A percentile compares a stretch with the other conserved stretches of the same genome.
Conservation (phyloP, 2,329 filamentous ascomycete genomes). For the Samsoniella hepiali region DNA sequence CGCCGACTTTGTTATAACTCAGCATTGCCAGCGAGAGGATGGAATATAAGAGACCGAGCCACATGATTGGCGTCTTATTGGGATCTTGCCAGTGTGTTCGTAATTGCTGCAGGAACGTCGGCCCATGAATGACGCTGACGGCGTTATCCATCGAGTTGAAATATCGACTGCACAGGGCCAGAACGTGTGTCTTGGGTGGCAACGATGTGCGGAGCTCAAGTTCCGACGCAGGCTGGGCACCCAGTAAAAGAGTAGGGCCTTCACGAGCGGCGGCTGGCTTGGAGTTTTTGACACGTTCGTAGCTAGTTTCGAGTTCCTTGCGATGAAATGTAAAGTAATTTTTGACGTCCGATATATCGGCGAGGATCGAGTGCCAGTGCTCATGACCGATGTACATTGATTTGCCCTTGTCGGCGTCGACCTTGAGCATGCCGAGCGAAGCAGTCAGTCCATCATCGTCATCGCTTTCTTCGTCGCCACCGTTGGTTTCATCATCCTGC, state of each 20-base stretch:
- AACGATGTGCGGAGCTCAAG: slow-evolving; percentile 75
- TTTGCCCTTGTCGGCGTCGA: slow-evolving; percentile 73
- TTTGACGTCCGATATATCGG: slow-evolving; percentile 88
- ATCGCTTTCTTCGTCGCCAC: slow-evolving; percentile 61
- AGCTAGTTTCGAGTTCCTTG: slow-evolving; percentile 81
- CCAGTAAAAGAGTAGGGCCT: slow-evolving; percentile 76
- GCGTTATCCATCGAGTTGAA: slow-evolving; percentile 77
- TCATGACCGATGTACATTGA: slow-evolving; percentile 79
- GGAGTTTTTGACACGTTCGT: slow-evolving; percentile 68
- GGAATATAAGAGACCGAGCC: slow-evolving; percentile 73
- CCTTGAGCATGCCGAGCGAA: slow-evolving; percentile 77
- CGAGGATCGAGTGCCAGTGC: slow-evolving; percentile 77
- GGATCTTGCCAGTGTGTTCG: slow-evolving; percentile 67
- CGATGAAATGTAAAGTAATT: slow-evolving; percentile 84
- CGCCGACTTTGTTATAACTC: slow-evolving; percentile 74
- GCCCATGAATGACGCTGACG: slow-evolving; percentile 75
- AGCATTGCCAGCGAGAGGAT: slow-evolving; percentile 75
- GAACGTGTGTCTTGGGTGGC: slow-evolving; percentile 76
- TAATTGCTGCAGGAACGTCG: slow-evolving; percentile 76
- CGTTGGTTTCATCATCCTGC: slow-evolving; percentile 54
- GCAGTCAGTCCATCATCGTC: slow-evolving; percentile 65
- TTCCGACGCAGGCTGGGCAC: slow-evolving; percentile 67
- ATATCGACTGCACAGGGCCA: slow-evolving; percentile 81
- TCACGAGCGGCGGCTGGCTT: slow-evolving; percentile 59
- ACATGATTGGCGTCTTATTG: slow-evolving; percentile 69